Evolutionary conservation across 768 basidiomycete species (phyloP), one percentile per base, ranked within the genome.

Genomic region (Naematelia encephala): DNA sequence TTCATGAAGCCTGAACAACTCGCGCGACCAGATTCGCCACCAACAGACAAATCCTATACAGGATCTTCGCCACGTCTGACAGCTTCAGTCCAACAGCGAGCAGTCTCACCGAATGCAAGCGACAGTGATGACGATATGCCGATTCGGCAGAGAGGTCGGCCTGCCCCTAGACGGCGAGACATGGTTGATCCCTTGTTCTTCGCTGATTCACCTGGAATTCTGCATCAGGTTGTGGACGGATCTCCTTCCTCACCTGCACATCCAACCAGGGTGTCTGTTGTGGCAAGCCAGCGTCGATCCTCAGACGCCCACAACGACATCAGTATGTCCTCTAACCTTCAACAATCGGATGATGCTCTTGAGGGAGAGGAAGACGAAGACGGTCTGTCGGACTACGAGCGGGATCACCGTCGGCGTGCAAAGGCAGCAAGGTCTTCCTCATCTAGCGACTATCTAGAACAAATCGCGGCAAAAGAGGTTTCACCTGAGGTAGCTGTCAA

Each of bases 371-470:
- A 48, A 4, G 51, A 55, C 13, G 54, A 27, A 14, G 51, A 57
- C 10, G 53, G 23, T 27, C 29, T 62, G 12, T 57, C 55, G 19
- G 55, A 57, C 22, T 62, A 57, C 26, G 60, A 62, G 30, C 56
- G 22, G 5, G 27, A 52, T 10, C 43, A 44, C 56, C 46, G 47
- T 3, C 43, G 55, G 13, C 8, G 23, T 28, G 39, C 26, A 16
- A 57, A 52, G 51, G n/a, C 10, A 8, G 19, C n/a, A 10, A 19
- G 8, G n/a, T 19, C 25, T 5, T 26, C 46, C 10, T 47, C 21
- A 47, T 19, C 46, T 8, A 39, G 8, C 34, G 34, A 16, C 8
- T 39, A 8, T 39, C n/a, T n/a, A n/a, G n/a, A n/a, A n/a, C n/a
- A n/a, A n/a, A n/a, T n/a, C n/a, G n/a, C n/a, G n/a, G n/a, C n/a